A percentile compares a stretch with the other conserved stretches of the same genome.
Evolutionary conservation across 2,329 filamentous ascomycete genomes (phyloP).

Genomic region (Trichoderma afroharzianum): DNA sequence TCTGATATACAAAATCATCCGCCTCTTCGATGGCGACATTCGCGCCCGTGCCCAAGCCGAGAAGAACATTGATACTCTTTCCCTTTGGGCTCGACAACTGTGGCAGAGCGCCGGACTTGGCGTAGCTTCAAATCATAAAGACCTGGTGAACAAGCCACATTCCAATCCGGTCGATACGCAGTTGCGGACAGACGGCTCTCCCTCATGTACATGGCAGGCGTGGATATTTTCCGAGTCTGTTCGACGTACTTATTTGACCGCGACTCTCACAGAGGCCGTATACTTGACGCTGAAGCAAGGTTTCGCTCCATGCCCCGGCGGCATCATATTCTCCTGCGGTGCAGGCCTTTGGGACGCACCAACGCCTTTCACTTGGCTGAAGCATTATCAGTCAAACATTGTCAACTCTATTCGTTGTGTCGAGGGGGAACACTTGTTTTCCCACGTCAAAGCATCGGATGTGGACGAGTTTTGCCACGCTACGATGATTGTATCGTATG

Average conservation of each 20-base stretch:
- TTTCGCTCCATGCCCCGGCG: slow-evolving; percentile 1
- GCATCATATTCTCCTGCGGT: not conserved
- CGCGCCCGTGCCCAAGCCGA: slow-evolving; percentile 9
- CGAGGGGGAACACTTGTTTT: not conserved
- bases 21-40: slow-evolving; percentile 11
- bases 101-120: slow-evolving; percentile 4
- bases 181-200: not conserved
- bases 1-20: slow-evolving; percentile 7
- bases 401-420: not conserved
- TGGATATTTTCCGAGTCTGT: slow-evolving; percentile 12
- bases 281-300: slow-evolving; percentile 9
- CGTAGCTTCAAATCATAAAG: not conserved
- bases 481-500: not conserved
- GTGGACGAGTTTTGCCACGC: slow-evolving; percentile 11
- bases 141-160: not conserved
- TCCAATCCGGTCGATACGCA: not conserved
- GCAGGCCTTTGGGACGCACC: not conserved
- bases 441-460: not conserved
- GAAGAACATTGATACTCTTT: slow-evolving; percentile 9
- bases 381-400: not conserved
- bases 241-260: not conserved
- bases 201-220: slow-evolving; percentile 1
- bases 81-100: slow-evolving; percentile 5
- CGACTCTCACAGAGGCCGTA: slow-evolving; percentile 9
- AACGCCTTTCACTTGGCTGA: not conserved